Base-by-base conservation (phyloP, 495 filamentous ascomycete species). In the Tuber brumale region DNA sequence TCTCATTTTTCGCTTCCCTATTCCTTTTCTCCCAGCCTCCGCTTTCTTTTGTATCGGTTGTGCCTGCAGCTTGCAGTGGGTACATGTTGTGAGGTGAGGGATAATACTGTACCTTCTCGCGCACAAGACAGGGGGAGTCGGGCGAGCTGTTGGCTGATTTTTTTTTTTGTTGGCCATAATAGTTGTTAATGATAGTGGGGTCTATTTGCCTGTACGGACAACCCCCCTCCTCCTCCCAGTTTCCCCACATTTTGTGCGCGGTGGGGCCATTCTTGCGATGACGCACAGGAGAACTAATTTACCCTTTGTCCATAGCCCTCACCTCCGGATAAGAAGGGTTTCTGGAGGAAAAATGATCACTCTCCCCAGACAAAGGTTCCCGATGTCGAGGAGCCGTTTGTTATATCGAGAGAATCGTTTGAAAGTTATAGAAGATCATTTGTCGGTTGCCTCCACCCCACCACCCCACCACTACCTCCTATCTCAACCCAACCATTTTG, bases 341-440 rank as follows among this genome's bases (percentile, higher is more conserved):
- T 94, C 81, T 99, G 94, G 96, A 90, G 90, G 66, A 88, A 87
- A 81, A 91, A 91, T 66, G 90, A 92, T 41, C 88, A 87, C 78
- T 89, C 90, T 1, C 92, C 92, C 12, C 92, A 85, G 78, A 85
- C 91, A 82, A 92, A 91, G 76, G 88, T 74, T 87, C 90, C 81
- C 92, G 95, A 75, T 93, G 94, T 82, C 19, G 81, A 83, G 44
- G 95, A 98, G 81, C 94, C 93, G 37, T 99, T 99, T 85, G 93
- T 92, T 72, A 99, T 99, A 85, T 97, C 95, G 44, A 90, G 95
- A 79, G 95, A 99, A 85, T 97, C 94, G 14, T 99, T 98, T 84
- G 95, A 99, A 83, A 97, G 95, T 42, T 99, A 99, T 84, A 89
- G 95, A 72, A 91, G 95, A 77, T 97, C 95, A 75, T 99, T 99